These are phyloP conservation scores for Colletotrichum sp. DNA, from an alignment of 2,329 filamentous ascomycete genomes.

Conservation along the genomic window DNA sequence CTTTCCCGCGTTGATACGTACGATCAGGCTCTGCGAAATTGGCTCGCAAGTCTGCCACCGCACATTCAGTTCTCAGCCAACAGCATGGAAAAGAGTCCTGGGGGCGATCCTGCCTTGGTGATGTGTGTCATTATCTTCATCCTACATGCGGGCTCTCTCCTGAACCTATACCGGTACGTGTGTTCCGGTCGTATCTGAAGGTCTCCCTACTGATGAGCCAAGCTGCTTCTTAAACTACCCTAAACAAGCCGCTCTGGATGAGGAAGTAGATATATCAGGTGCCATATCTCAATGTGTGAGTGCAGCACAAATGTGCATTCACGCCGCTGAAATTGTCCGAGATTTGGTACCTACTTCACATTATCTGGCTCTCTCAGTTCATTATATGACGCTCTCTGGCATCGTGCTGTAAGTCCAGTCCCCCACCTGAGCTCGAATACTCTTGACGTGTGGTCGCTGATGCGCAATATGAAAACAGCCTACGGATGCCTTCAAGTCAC, in stretches of 20 bases:
- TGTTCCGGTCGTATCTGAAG: neutral
- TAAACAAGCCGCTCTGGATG: neutral
- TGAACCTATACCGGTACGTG: neutral
- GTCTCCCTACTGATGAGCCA: neutral
- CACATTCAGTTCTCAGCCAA: slow-evolving; percentile 30
- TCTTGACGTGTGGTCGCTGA: neutral
- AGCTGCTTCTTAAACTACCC: neutral
- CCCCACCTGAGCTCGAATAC: accelerated
- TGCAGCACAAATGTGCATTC: neutral
- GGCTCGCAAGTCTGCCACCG: slow-evolving; percentile 26
- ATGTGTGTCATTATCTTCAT: neutral
- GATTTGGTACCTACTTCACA: neutral
- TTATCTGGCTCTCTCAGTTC: neutral
- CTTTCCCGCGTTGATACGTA: slow-evolving; percentile 13
- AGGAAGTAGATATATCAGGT: neutral
- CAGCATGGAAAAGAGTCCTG: neutral
- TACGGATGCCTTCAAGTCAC: neutral
- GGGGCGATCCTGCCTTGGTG: neutral
- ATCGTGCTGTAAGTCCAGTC: neutral
- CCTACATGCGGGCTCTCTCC: neutral
- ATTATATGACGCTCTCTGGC: neutral
- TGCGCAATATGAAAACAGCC: neutral
- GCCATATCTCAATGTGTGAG: neutral
- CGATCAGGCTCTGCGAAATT: slow-evolving; percentile 22
- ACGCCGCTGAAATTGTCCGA: neutral